phyloP scores from a whole-genome alignment of 2,329 filamentous ascomycete genomes.

The Aureobasidium pullulans region DNA sequence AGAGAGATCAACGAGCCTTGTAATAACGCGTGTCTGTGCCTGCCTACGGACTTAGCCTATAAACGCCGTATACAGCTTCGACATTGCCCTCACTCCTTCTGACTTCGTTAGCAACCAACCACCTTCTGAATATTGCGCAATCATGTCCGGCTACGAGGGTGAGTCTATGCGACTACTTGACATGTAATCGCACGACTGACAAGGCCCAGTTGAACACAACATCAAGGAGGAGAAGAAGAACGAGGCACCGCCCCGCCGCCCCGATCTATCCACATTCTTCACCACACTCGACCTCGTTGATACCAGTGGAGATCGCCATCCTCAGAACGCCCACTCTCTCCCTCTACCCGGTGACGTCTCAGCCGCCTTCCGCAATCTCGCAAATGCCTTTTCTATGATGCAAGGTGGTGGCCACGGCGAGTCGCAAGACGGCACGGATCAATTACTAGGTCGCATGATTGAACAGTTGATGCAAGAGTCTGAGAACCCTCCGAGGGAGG shows the following conservation, averaged over 20 bases:
- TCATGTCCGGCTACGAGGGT: slow-evolving; percentile 43
- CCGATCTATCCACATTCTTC: slow-evolving; percentile 60
- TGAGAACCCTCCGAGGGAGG: slow-evolving; percentile 51
- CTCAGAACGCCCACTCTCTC: slow-evolving; percentile 49
- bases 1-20: not conserved
- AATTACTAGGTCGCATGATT: slow-evolving; percentile 49
- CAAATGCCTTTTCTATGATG: slow-evolving; percentile 55
- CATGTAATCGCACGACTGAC: not conserved
- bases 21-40: slow-evolving; percentile 7
- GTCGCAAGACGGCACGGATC: slow-evolving; percentile 18
- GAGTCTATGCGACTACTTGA: not conserved
- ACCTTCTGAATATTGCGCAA: not conserved
- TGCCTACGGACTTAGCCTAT: not conserved
- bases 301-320: slow-evolving; percentile 43
- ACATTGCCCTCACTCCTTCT: not conserved
- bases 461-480: slow-evolving; percentile 47
- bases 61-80: slow-evolving; percentile 2
- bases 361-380: slow-evolving; percentile 52
- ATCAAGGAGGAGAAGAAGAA: slow-evolving; percentile 32
- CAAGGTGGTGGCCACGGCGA: slow-evolving; percentile 28
- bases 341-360: slow-evolving; percentile 55
- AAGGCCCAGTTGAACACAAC: slow-evolving; percentile 41
- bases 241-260: slow-evolving; percentile 41
- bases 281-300: slow-evolving; percentile 52
- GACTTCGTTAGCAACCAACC: not conserved